Percentiles rank a stretch among this genome's conserved stretches.
These are phyloP conservation scores for Pseudopyrenochaeta lycopersici DNA, from an alignment of 2,329 filamentous ascomycete species.

Conservation along the genomic window DNA sequence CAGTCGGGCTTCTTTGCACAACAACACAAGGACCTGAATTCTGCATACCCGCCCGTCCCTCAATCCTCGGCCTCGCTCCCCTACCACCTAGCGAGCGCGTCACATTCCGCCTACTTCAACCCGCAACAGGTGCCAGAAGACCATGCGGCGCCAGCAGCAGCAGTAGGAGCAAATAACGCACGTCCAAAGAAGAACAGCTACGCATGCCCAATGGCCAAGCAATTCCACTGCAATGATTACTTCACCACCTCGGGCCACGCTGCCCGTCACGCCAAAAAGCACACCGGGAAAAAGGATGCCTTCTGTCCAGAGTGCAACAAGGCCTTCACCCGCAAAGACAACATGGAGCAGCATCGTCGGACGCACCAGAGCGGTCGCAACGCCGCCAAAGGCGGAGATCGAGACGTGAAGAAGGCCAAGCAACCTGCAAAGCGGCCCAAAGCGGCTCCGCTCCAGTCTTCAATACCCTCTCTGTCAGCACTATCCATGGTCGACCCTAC, in stretches of 20 bases:
- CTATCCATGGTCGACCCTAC: conserved; percentile 40
- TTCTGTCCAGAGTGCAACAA: conserved; percentile 76
- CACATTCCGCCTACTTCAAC: conserved; percentile 33
- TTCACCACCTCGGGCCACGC: conserved; percentile 87
- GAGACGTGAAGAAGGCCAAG: conserved; percentile 50
- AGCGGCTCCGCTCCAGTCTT: conserved; percentile 41
- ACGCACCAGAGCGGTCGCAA: conserved; percentile 70
- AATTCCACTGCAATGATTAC: conserved; percentile 76
- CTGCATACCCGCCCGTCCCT: conserved; percentile 36
- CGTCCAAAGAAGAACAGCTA: conserved; percentile 71
- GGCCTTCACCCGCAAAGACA: conserved; percentile 83
- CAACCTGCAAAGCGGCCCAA: conserved; percentile 44
- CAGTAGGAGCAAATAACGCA: conserved; percentile 49
- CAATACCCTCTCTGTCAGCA: conserved; percentile 25
- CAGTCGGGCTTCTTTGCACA: conserved; percentile 39
- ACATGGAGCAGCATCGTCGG: conserved; percentile 86
- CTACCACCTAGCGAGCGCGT: conserved; percentile 27
- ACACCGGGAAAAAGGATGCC: conserved; percentile 81
- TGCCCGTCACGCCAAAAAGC: conserved; percentile 85
- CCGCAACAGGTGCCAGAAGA: conserved; percentile 20
- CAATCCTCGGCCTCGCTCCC: conserved; percentile 31
- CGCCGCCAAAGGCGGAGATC: conserved; percentile 43
- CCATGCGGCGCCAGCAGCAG: conserved; percentile 38
- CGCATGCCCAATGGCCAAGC: conserved; percentile 76
- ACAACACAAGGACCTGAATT: conserved; percentile 34